Base-by-base conservation (phyloP, 192 early-diverging fungal genomes). In the Coemansia sp. region DNA sequence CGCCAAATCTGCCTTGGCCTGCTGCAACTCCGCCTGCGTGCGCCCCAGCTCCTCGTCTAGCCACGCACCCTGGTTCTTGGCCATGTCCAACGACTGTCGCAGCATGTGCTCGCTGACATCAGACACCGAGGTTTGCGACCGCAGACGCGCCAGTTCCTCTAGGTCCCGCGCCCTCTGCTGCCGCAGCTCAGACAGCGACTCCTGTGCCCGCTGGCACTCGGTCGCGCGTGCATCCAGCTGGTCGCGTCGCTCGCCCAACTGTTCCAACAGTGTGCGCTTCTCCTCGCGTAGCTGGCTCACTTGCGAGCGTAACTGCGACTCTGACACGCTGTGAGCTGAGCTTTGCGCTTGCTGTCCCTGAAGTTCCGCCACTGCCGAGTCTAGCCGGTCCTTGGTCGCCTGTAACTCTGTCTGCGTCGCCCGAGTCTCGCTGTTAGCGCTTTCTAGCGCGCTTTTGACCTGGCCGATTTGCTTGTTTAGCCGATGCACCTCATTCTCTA, bases 51-150 rank as follows among this genome's bases (percentile, higher is more conserved):
- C 91, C n/a, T 80, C 77, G 72, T 86, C 90, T 19, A 88, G 67
- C 92, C 90, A 94, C 10, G 86, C 82, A 25, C 75, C 78, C 62
- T 87, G 85, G 65, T 83, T 84, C 44, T 84, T 80, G 23, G 86
- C 67, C 69, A 91, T 75, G 12, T 85, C 80, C 11, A 88, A 51
- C 61, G 90, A 87, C 75, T 92, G 87, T 41, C 90, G 85, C 8
- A 80, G 53, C 65, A 76, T 85, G 53, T 76, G 74, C 64, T 78
- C 72, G 58, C 69, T 72, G 27, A 85, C 69, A 23, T 82, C 76
- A 0, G 80, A 53, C 38, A 73, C 79, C 3, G 76, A 70, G 37
- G 36, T 63, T 62, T 70, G 67, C 12, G 80, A 65, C 23, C 76
- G 76, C 59, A 82, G 74, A 32, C 74, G 62, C 27, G 74, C 70